A percentile compares a stretch with the other conserved stretches of the same genome.
phyloP scores from a whole-genome alignment of 495 filamentous ascomycete genomes.

The Friedmanniomyces endolithicus region DNA sequence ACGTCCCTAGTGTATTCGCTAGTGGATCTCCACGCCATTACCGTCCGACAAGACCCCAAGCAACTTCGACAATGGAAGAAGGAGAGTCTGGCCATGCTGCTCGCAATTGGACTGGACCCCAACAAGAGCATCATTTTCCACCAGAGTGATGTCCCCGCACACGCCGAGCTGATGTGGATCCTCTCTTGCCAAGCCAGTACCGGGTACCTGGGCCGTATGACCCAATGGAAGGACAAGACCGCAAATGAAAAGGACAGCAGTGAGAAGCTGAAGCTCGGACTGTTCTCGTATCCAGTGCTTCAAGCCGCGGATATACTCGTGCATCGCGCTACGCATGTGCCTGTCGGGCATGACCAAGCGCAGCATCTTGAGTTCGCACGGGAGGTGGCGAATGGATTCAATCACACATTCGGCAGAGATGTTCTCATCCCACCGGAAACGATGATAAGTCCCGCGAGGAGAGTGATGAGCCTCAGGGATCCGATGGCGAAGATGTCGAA shows the following conservation, averaged over 20 bases:
- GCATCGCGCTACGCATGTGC: slow-evolving; percentile 85
- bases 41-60: slow-evolving; percentile 49
- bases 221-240: slow-evolving; percentile 70
- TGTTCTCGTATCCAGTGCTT: slow-evolving; percentile 92
- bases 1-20: slow-evolving; percentile 67
- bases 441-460: slow-evolving; percentile 61
- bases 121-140: slow-evolving; percentile 67
- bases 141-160: slow-evolving; percentile 66
- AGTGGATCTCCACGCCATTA: slow-evolving; percentile 89
- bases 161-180: slow-evolving; percentile 92
- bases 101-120: slow-evolving; percentile 76
- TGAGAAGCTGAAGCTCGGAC: slow-evolving; percentile 60
- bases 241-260: slow-evolving; percentile 15
- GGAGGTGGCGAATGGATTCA: slow-evolving; percentile 73
- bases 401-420: slow-evolving; percentile 47
- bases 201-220: slow-evolving; percentile 88
- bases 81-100: slow-evolving; percentile 63
- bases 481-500: slow-evolving; percentile 87
- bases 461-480: slow-evolving; percentile 77
- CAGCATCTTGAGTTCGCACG: slow-evolving; percentile 91
- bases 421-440: slow-evolving; percentile 60
- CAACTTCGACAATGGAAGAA: slow-evolving; percentile 50
- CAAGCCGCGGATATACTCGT: slow-evolving; percentile 91
- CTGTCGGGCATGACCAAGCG: slow-evolving; percentile 82
- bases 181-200: slow-evolving; percentile 77